Evolutionary conservation across 768 basidiomycete species (phyloP).

Genomic region (Paxillus involutus): DNA sequence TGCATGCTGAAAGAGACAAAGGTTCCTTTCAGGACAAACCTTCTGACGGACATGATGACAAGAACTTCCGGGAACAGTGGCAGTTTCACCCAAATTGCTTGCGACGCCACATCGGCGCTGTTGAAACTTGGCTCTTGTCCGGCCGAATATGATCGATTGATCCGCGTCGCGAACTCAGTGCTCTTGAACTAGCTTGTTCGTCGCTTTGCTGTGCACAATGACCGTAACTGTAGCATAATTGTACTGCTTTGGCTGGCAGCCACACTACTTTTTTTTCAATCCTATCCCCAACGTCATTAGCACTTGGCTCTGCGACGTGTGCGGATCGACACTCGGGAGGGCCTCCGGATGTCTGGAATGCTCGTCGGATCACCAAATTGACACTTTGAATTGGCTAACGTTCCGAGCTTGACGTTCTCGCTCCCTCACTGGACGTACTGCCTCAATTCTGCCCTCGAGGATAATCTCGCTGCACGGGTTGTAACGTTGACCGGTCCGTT

Average conservation of each 20-base stretch:
- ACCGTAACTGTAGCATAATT: too few relatives aligned
- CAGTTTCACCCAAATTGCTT: constrained; percentile 5
- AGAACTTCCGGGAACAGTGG: constrained; percentile 9
- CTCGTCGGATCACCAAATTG: background rate
- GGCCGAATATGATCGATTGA: constrained; percentile 1
- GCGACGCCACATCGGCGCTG: background rate
- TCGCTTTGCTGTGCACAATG: background rate
- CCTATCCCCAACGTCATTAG: background rate
- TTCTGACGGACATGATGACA: constrained; percentile 17
- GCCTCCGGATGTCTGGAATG: constrained; percentile 1
- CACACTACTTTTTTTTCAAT: too few relatives aligned
- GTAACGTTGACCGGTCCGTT: too few relatives aligned
- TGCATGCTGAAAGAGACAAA: constrained; percentile 3
- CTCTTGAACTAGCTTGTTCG: constrained; percentile 21
- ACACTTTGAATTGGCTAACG: background rate
- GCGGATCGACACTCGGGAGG: constrained; percentile 21
- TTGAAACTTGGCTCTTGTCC: background rate
- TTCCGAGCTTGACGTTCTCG: too few relatives aligned
- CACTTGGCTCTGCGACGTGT: constrained; percentile 14
- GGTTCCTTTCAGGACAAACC: background rate
- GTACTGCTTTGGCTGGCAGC: too few relatives aligned
- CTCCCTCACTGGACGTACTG: too few relatives aligned
- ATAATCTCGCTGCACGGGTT: background rate
- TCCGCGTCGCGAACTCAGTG: constrained; percentile 14
- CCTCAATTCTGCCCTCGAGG: too few relatives aligned